Percentiles rank a stretch among this genome's conserved stretches.
These are phyloP conservation scores for Ceratocystis huliohia DNA, from an alignment of 2,329 filamentous ascomycete species.

Conservation along the genomic window DNA sequence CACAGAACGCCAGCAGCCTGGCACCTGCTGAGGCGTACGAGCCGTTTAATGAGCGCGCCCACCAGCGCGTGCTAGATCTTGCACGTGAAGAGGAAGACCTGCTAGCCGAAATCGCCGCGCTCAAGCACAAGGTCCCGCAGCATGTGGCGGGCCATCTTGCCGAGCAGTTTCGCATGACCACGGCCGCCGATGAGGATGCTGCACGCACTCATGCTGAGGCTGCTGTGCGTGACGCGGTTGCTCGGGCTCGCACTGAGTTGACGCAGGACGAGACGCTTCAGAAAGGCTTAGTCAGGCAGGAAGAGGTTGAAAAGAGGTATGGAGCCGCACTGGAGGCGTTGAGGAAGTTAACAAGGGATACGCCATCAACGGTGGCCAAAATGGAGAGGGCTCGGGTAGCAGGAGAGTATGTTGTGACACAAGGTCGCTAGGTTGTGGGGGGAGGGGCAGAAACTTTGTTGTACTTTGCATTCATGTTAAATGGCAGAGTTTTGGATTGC, in stretches of 20 bases:
- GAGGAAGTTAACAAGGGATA: constrained; percentile 42
- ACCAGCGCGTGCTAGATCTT: constrained; percentile 47
- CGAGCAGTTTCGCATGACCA: constrained; percentile 30
- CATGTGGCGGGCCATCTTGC: constrained; percentile 34
- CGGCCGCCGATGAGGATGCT: constrained; percentile 37
- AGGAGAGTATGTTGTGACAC: constrained; percentile 42
- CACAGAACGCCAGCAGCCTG: constrained; percentile 21
- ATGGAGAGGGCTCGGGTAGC: constrained; percentile 53
- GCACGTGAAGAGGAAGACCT: constrained; percentile 50
- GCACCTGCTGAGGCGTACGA: constrained; percentile 38
- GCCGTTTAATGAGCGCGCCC: constrained; percentile 47
- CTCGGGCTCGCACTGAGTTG: constrained; percentile 24
- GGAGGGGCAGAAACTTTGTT: not conserved
- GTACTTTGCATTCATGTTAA: not conserved
- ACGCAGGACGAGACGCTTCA: constrained; percentile 28
- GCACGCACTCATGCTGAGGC: constrained; percentile 27
- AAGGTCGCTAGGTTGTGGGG: constrained; percentile 22
- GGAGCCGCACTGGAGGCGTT: constrained; percentile 38
- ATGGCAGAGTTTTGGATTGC: not conserved
- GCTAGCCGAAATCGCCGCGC: constrained; percentile 47
- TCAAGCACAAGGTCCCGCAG: constrained; percentile 43
- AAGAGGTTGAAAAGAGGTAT: constrained; percentile 36
- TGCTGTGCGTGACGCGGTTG: constrained; percentile 22
- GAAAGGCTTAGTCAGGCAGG: constrained; percentile 33
- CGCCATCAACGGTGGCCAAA: constrained; percentile 49